These are phyloP conservation scores for Jatropha podagrica DNA, from an alignment of 441 rosid species.

Conservation along the genomic window DNA sequence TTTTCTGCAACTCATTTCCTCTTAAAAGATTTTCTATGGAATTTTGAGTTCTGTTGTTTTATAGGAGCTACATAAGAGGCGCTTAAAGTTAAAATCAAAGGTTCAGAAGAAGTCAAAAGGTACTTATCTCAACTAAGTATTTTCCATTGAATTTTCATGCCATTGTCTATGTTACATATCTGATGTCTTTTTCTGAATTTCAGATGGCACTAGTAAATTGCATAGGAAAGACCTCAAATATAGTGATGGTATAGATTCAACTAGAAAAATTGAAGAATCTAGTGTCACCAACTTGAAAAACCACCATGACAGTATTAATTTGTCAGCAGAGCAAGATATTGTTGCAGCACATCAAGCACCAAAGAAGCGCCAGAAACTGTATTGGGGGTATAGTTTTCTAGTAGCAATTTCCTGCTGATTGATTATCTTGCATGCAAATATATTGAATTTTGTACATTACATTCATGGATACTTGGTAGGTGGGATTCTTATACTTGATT, in stretches of 20 bases:
- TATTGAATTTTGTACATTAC: neutral
- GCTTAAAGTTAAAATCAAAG: conserved; percentile 27
- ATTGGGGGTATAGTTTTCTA: conserved; percentile 28
- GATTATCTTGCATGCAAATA: neutral
- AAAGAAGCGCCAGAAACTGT: conserved; percentile 24
- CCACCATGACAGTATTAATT: neutral
- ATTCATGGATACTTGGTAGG: neutral
- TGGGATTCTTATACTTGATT: neutral
- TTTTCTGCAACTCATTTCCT: neutral
- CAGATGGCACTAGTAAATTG: conserved; percentile 16
- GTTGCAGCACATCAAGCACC: conserved; percentile 4
- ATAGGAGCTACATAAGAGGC: conserved; percentile 29
- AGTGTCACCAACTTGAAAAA: conserved; percentile 13
- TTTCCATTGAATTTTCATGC: neutral
- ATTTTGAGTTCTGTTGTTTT: neutral
- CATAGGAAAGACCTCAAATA: conserved; percentile 13
- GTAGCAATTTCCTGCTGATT: neutral
- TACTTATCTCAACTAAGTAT: neutral
- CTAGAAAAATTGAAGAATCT: conserved; percentile 1
- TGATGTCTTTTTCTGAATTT: neutral
- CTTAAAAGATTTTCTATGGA: neutral
- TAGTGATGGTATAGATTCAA: conserved; percentile 4
- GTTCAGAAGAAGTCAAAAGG: conserved; percentile 17
- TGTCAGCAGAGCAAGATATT: conserved; percentile 9
- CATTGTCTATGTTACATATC: neutral